Evolutionary conservation across 148 eudicot genomes (phyloP), one percentile per base, ranked within the genome.

Genomic region (Rhododendron henanense): DNA sequence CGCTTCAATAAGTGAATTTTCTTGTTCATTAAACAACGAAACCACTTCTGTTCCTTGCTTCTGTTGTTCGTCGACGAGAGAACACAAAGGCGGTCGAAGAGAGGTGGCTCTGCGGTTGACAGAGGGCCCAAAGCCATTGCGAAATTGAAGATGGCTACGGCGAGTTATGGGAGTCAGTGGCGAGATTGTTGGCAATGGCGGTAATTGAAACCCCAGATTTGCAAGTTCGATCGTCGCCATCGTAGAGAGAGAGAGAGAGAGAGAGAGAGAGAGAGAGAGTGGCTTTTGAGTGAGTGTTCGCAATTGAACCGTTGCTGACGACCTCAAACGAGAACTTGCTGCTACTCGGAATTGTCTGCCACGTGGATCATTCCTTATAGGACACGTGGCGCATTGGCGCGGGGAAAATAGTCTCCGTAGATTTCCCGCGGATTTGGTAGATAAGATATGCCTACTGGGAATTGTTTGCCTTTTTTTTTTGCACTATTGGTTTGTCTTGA

Each of bases 1-100:
- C 79, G 95, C 97, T 28, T 92, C 94, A 61, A 96, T 86, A 3
- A 96, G 91, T 1, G 87, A 88, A 81, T 90, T 92, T 59, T 96
- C 99, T 23, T 94, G 90, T 35, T 91, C 85, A 4, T 84, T 93
- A 79, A 96, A 95, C 61, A 33, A 14, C 19, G 74, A 51, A 57
- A 86, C 80, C 19, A 78, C 90, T 37, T 87, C 86, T 0, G 59
- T 63, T 19, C 37, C 79, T 87, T 82, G 82, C 37, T 69, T 69
- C 31, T 2, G 61, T 85, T 85, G 45, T 85, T 90, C 85, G 83
- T 67, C 71, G 18, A 88, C 85, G 4, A 71, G 15, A n/a, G 89
- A 88, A 79, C 83, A 82, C 48, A 57, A 78, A 63, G 84, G 87
- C 23, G 47, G 79, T 2, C 79, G 84, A 85, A 76, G 2, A 21